A percentile compares a stretch with the other conserved stretches of the same genome.
These are phyloP conservation scores for Naegleria gruberi DNA, from an alignment of 208 protist genomes.

Conservation along the genomic window DNA sequence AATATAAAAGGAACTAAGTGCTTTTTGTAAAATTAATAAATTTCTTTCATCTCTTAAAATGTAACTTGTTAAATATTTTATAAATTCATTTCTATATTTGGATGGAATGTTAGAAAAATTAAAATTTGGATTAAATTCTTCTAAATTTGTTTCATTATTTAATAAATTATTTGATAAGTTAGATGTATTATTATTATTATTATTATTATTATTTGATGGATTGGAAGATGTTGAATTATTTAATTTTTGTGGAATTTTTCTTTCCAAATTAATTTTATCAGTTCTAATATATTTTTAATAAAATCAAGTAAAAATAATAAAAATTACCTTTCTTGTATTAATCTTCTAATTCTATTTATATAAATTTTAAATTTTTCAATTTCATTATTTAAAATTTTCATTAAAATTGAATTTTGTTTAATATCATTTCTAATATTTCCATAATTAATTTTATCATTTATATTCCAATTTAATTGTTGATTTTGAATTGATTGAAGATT, in stretches of 20 bases:
- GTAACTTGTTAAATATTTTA: not conserved
- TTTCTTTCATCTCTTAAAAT: not conserved
- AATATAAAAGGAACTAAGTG: not conserved
- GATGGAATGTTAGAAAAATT: not conserved
- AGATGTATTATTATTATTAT: too few relatives aligned
- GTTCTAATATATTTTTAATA: not conserved
- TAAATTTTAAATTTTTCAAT: not conserved
- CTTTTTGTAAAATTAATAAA: not conserved
- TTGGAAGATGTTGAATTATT: too few relatives aligned
- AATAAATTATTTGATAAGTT: too few relatives aligned
- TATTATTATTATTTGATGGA: too few relatives aligned
- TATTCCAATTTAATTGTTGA: not conserved
- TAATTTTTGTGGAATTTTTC: too few relatives aligned
- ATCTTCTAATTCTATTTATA: not conserved
- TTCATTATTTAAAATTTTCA: not conserved
- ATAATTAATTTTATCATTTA: not conserved
- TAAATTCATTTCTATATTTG: not conserved
- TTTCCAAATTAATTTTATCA: not conserved
- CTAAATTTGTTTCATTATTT: not conserved
- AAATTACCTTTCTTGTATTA: not conserved
- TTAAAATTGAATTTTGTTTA: not conserved
- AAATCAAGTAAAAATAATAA: not conserved
- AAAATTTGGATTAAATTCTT: not conserved
- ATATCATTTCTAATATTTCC: not conserved
- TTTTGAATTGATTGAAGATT: not conserved